Percentiles rank a stretch among this genome's conserved stretches.
Conservation (phyloP, 2,329 filamentous ascomycete genomes). For the Drechslerella stenobrocha region DNA sequence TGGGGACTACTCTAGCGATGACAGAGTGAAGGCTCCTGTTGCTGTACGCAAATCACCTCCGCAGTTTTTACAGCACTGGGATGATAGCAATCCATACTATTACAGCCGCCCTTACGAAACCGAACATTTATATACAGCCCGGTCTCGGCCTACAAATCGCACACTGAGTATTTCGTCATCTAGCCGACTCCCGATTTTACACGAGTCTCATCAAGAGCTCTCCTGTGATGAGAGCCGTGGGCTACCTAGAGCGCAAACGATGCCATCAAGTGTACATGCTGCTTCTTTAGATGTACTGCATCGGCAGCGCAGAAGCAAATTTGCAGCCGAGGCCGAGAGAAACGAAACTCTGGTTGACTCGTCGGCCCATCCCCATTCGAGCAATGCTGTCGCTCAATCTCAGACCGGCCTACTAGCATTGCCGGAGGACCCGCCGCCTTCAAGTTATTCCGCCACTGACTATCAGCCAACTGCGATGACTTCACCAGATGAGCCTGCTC, state of each 20-base stretch:
- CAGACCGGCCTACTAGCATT: too few relatives aligned
- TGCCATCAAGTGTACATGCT: conserved; percentile 7
- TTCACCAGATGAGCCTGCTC: conserved; percentile 21
- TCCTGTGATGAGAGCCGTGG: conserved; percentile 19
- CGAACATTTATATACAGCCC: conserved; percentile 12
- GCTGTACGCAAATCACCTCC: conserved; percentile 38
- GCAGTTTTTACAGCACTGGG: conserved; percentile 38
- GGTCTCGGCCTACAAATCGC: conserved; percentile 21
- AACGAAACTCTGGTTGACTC: not conserved
- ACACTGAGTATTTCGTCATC: conserved; percentile 27
- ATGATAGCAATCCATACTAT: conserved; percentile 24
- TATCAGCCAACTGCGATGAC: too few relatives aligned
- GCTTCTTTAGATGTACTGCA: not conserved
- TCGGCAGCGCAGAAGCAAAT: conserved; percentile 10
- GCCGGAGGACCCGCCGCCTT: too few relatives aligned
- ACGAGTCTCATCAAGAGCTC: conserved; percentile 35
- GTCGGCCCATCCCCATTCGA: not conserved
- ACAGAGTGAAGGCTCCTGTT: conserved; percentile 32
- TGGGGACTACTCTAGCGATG: conserved; percentile 10
- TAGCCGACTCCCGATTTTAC: conserved; percentile 34
- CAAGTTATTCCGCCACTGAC: too few relatives aligned
- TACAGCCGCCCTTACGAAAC: conserved; percentile 31
- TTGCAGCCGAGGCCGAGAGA: conserved; percentile 7
- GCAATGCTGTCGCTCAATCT: not conserved
- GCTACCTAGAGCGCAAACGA: conserved; percentile 9